A percentile compares a stretch with the other conserved stretches of the same genome.
phyloP scores from a whole-genome alignment of 2,329 filamentous ascomycete genomes.

The Trichoderma koningiopsis region DNA sequence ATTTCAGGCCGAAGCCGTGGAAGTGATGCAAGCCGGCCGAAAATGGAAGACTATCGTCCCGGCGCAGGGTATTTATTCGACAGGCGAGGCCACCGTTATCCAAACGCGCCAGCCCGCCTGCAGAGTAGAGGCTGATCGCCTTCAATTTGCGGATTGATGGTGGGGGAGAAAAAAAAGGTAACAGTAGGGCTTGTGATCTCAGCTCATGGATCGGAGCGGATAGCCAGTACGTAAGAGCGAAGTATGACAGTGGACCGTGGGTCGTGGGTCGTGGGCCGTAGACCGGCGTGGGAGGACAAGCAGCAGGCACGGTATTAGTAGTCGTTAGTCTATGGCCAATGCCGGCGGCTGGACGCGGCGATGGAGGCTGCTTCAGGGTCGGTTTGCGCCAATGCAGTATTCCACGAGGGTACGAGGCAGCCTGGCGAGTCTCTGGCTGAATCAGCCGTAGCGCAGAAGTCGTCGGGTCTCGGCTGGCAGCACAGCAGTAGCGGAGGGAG shows the following conservation, averaged over 20 bases:
- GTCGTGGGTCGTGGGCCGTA: constrained; percentile 30
- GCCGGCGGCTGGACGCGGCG: constrained; percentile 33
- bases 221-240: constrained; percentile 42
- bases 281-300: constrained; percentile 26
- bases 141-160: constrained; percentile 18
- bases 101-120: constrained; percentile 31
- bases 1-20: constrained; percentile 23
- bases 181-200: constrained; percentile 26
- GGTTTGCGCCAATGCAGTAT: constrained; percentile 5
- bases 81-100: constrained; percentile 35
- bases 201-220: constrained; percentile 27
- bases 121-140: constrained; percentile 23
- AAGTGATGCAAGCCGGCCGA: constrained; percentile 21
- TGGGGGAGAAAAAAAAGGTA: constrained; percentile 22
- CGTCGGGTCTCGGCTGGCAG: constrained; percentile 21
- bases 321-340: constrained; percentile 34
- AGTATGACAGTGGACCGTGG: constrained; percentile 35
- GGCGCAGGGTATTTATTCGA: constrained; percentile 28
- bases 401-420: background rate
- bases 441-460: constrained; percentile 6
- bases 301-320: constrained; percentile 3
- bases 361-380: background rate
- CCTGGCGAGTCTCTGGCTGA: constrained; percentile 8
- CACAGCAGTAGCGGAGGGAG: constrained; percentile 14
- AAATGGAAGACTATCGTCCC: constrained; percentile 3